Evolutionary conservation across 1,284 basidiomycete genomes (phyloP).

Genomic region (Ganoderma sinense): DNA sequence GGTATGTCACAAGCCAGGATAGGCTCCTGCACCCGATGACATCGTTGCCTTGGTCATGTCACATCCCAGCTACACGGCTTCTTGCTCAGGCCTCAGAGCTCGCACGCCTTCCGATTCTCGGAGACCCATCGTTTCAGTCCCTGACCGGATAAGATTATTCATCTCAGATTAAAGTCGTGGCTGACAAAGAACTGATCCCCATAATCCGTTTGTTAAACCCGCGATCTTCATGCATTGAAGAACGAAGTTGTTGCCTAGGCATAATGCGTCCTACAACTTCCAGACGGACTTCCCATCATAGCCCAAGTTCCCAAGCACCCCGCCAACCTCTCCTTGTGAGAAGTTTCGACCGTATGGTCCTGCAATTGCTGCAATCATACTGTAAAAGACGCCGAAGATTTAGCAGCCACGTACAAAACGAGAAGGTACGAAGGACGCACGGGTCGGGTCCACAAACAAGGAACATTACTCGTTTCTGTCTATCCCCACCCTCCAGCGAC

Average conservation of each 20-base stretch:
- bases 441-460: conserved; percentile 82
- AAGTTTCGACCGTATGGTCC: conserved; percentile 80
- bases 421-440: conserved; percentile 51
- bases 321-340: conserved; percentile 76
- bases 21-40: not conserved
- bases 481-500: conserved; percentile 26
- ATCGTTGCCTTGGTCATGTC: not conserved
- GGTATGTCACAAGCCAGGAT: not conserved
- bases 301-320: conserved; percentile 72
- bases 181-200: not conserved
- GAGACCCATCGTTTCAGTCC: not conserved
- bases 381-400: conserved; percentile 40
- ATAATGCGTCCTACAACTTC: conserved; percentile 54
- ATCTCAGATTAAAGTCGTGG: not conserved
- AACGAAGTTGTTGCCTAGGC: not conserved
- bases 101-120: not conserved
- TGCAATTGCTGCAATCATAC: conserved; percentile 78
- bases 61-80: not conserved
- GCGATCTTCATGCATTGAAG: not conserved
- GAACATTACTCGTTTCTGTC: conserved; percentile 58
- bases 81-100: not conserved
- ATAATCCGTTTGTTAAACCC: not conserved
- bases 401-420: conserved; percentile 10
- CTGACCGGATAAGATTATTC: not conserved
- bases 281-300: conserved; percentile 68